phyloP scores from a whole-genome alignment of 495 filamentous ascomycete genomes.

The Hyaloscypha bicolor region DNA sequence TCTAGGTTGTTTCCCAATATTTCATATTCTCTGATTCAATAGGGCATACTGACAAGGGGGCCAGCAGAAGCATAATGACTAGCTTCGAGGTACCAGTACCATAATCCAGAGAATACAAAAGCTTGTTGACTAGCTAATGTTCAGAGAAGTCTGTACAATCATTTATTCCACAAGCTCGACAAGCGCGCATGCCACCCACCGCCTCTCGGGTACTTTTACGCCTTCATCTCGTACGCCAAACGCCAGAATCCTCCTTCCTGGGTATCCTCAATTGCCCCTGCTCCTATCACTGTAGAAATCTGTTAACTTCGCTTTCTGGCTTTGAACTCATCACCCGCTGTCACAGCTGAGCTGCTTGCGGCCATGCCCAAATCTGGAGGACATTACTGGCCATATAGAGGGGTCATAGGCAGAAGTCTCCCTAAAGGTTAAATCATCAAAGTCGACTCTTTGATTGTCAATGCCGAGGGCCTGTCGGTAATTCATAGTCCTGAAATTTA shows the following conservation, averaged over 20 bases:
- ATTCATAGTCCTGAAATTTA: slow-evolving; percentile 9
- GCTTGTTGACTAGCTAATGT: background rate
- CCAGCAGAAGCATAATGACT: too few relatives aligned
- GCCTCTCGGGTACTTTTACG: background rate
- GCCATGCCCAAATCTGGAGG: too few relatives aligned
- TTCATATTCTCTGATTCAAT: too few relatives aligned
- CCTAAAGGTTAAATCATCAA: background rate
- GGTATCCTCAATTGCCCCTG: background rate
- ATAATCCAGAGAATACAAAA: too few relatives aligned
- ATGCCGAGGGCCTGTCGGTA: slow-evolving; percentile 10
- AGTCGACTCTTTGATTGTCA: slow-evolving; percentile 17
- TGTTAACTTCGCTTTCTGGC: background rate
- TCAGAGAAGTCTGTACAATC: background rate
- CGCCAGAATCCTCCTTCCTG: background rate
- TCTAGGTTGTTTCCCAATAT: too few relatives aligned
- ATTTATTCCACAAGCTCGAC: too few relatives aligned
- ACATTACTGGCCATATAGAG: background rate
- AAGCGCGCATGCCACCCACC: too few relatives aligned
- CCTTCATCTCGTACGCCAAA: background rate
- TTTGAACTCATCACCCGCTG: background rate
- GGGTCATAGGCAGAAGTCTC: background rate
- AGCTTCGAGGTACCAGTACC: too few relatives aligned
- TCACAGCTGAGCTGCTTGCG: background rate
- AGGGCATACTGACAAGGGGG: too few relatives aligned
- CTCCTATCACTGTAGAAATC: background rate